Conservation (phyloP, 1,139 yeast species). For the Zhuliangozyma parablackwelliae region DNA sequence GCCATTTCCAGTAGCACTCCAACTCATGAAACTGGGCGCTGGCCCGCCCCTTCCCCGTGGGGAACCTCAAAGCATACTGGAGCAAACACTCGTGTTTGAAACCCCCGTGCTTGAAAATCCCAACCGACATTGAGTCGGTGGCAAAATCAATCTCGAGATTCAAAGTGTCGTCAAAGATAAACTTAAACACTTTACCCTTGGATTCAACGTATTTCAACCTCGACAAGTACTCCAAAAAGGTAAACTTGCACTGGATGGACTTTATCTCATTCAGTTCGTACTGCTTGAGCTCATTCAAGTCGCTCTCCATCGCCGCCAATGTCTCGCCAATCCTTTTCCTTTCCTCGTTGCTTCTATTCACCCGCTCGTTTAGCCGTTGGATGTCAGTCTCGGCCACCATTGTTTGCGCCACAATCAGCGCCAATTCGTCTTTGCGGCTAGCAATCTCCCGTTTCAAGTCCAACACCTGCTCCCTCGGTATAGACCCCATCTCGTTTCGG, state of each 20-base stretch:
- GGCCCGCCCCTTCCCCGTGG: not conserved
- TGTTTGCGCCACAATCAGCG: not conserved
- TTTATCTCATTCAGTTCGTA: slow-evolving; percentile 11
- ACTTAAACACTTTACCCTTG: slow-evolving; percentile 9
- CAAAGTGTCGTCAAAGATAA: slow-evolving; percentile 15
- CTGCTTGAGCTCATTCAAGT: slow-evolving; percentile 12
- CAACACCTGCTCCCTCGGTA: not conserved
- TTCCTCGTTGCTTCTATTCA: slow-evolving; percentile 6
- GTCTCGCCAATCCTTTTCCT: slow-evolving; percentile 14
- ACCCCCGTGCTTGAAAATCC: slow-evolving; percentile 1
- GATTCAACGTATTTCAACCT: slow-evolving; percentile 14
- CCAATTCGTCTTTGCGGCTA: not conserved
- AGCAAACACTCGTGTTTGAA: slow-evolving; percentile 12
- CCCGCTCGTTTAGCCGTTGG: slow-evolving; percentile 12
- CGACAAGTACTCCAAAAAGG: slow-evolving; percentile 20
- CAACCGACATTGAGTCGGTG: slow-evolving; percentile 4
- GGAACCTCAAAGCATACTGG: slow-evolving; percentile 3
- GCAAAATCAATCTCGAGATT: slow-evolving; percentile 13
- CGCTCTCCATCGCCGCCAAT: slow-evolving; percentile 15
- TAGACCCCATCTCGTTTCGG: not conserved
- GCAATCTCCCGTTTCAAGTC: slow-evolving; percentile 3
- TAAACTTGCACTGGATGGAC: slow-evolving; percentile 18
- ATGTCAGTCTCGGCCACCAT: slow-evolving; percentile 5
- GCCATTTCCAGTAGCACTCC: slow-evolving; percentile 16
- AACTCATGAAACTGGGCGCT: slow-evolving; percentile 15